Conservation (phyloP, 1,139 yeast genomes). For the Candida albicans region DNA sequence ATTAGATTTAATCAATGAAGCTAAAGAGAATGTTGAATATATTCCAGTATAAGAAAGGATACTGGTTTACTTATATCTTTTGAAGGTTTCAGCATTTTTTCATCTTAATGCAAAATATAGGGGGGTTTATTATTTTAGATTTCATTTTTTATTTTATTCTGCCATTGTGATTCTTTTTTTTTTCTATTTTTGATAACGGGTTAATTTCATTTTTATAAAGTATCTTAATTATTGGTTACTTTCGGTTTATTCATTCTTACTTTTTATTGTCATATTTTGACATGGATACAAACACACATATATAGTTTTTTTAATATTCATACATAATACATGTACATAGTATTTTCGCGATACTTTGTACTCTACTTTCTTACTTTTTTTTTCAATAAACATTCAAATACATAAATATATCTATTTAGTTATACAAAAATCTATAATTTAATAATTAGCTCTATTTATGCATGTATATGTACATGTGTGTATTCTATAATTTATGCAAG, state of each 20-base stretch:
- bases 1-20: constrained; percentile 64
- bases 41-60: constrained; percentile 25
- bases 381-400: neutral
- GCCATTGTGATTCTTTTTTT: too few species aligned
- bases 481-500: neutral
- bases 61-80: neutral
- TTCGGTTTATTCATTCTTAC: neutral
- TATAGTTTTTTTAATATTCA: neutral
- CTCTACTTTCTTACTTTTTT: neutral
- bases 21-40: constrained; percentile 75
- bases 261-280: neutral
- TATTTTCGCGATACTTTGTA: constrained; percentile 5
- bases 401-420: neutral
- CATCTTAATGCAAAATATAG: too few species aligned
- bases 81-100: neutral
- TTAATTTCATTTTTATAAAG: too few species aligned
- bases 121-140: too few species aligned
- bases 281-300: neutral
- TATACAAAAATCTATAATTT: neutral
- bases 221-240: too few species aligned
- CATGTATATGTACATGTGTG: neutral
- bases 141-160: too few species aligned
- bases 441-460: too few species aligned
- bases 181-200: too few species aligned
- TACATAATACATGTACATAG: constrained; percentile 6